Percentiles rank a stretch among this genome's conserved stretches.
Evolutionary conservation across 1,284 basidiomycete species (phyloP).

Genomic region (Tremellales sp.): DNA sequence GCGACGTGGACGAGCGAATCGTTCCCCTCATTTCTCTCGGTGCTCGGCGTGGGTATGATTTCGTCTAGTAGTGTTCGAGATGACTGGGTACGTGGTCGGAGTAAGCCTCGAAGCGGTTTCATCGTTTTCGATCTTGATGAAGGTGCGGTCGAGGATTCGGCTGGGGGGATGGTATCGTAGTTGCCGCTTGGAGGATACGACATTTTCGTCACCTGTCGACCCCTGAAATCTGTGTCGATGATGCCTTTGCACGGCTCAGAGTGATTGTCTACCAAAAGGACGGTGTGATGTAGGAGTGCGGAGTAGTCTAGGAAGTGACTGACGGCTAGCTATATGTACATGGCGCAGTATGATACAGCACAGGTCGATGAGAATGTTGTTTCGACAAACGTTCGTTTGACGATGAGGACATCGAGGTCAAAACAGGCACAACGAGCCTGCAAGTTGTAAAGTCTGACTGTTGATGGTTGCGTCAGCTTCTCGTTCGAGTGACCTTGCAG

Average conservation of each 20-base stretch:
- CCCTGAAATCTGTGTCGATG: background rate
- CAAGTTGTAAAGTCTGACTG: background rate
- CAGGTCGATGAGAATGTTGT: background rate
- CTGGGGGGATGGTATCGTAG: background rate
- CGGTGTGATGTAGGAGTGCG: background rate
- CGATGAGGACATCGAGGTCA: background rate
- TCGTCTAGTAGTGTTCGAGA: background rate
- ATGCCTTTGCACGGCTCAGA: background rate
- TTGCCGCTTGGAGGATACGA: background rate
- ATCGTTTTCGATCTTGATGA: background rate
- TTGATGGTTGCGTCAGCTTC: too few species aligned
- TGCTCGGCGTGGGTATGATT: background rate
- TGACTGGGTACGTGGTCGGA: background rate
- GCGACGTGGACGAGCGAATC: slow-evolving; percentile 14
- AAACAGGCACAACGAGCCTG: background rate
- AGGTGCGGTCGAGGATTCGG: background rate
- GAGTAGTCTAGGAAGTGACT: background rate
- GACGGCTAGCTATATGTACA: background rate
- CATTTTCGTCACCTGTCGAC: background rate
- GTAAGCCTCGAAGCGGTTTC: slow-evolving; percentile 1
- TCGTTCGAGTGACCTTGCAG: too few species aligned
- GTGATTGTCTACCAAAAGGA: background rate
- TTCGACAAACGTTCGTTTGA: background rate
- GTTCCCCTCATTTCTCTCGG: background rate
- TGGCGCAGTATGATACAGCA: background rate